Percentiles rank a stretch among this genome's conserved stretches.
These are phyloP conservation scores for Cystobasidiaceae sp. DNA, from an alignment of 1,284 basidiomycete species.

Conservation along the genomic window DNA sequence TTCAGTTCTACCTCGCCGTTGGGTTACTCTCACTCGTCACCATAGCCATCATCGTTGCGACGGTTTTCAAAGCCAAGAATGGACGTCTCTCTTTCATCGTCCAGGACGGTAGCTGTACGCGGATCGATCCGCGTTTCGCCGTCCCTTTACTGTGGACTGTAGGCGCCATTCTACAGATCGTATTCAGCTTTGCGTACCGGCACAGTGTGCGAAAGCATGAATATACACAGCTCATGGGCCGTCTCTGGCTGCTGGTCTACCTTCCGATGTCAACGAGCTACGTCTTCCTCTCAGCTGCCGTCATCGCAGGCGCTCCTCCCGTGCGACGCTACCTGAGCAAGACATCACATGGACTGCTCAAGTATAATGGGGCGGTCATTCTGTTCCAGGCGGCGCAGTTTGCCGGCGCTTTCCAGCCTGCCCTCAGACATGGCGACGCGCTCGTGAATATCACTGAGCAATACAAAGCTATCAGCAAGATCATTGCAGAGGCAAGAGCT, in stretches of 20 bases:
- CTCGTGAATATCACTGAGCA: neutral
- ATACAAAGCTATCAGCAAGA: neutral
- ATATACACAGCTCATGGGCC: neutral
- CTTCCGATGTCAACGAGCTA: neutral
- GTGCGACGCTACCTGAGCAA: neutral
- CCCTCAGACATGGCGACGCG: neutral
- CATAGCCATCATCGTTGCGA: neutral
- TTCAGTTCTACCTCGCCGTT: neutral
- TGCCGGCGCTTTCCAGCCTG: neutral
- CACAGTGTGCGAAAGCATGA: neutral
- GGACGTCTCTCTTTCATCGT: conserved; percentile 16
- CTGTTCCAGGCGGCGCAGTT: neutral
- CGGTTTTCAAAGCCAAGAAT: neutral
- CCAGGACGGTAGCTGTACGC: conserved; percentile 12
- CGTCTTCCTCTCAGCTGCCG: neutral
- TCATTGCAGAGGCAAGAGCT: neutral
- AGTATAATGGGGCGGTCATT: neutral
- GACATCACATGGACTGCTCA: neutral
- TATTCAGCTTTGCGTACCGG: neutral
- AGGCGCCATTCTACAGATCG: neutral
- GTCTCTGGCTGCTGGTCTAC: conserved; percentile 7
- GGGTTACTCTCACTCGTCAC: neutral
- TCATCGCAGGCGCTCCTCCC: conserved; percentile 14
- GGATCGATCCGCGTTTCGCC: conserved; percentile 2
- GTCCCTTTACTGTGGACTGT: conserved; percentile 11